Evolutionary conservation across 1,139 yeast species (phyloP), one percentile per base, ranked within the genome.

Genomic region (Hyphopichia wangnamkhiaoensis): DNA sequence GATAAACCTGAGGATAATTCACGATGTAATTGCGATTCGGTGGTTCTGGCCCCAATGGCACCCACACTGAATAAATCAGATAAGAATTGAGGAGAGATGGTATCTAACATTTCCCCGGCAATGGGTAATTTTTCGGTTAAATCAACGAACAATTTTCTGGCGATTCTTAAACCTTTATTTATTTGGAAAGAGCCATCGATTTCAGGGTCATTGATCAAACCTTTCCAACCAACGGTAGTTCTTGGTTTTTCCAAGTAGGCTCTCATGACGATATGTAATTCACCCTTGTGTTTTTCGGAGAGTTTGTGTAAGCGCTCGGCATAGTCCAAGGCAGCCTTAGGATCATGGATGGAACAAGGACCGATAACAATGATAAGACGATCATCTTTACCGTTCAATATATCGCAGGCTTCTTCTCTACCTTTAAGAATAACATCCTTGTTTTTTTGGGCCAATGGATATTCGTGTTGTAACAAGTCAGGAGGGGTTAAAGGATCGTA

Each of bases 181-280:
- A 93, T 93, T 63, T 91, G 87, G 79, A 85, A 93, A 37, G 96
- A 76, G 56, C 88, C 85, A 69, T 93, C 91, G 48, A 91, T 82
- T 59, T 90, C 96, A 31, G 98, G 98, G 64, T 93, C 98, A 63
- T 93, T 93, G 61, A 93, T 90, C 58, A 93, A 75, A 49, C 98
- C 98, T 71, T 93, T 93, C 98, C 98, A 93, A 48, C 98, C 98
- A 40, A 93, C 98, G 24, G 98, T 93, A 47, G 98, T 93, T 72
- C 98, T 83, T 58, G 98, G 98, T 68, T 93, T 93, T 68, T 93
- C 98, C 55, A 93, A 76, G 76, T 93, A 93, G 13, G 98, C 98
- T 69, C 98, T 82, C 98, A 93, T 93, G 50, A 93, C 78, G 45
- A 93, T 79, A 38, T 85, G 84, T 48, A 93, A 72, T 50, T 93